A percentile compares a stretch with the other conserved stretches of the same genome.
These are phyloP conservation scores for Prunus salicina DNA, from an alignment of 306 rosid species.

Conservation along the genomic window DNA sequence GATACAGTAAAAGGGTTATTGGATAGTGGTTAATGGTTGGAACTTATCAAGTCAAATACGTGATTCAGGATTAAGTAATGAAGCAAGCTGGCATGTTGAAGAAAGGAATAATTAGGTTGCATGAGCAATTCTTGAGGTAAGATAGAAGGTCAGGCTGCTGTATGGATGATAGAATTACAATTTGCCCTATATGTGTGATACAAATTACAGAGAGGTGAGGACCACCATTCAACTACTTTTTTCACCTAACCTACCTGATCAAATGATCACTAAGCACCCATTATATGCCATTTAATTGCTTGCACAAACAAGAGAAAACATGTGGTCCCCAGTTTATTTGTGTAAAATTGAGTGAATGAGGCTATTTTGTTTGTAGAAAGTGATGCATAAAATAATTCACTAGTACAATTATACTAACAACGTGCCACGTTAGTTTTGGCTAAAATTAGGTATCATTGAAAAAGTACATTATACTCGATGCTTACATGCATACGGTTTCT, in stretches of 20 bases:
- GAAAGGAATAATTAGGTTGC: slow-evolving; percentile 43
- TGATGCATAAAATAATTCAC: slow-evolving; percentile 10
- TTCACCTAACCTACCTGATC: slow-evolving; percentile 49
- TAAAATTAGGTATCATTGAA: not conserved
- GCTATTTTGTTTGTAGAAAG: not conserved
- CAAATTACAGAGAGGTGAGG: slow-evolving; percentile 35
- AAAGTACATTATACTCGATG: not conserved
- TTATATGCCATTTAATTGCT: slow-evolving; percentile 32
- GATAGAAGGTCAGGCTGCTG: slow-evolving; percentile 22
- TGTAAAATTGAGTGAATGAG: not conserved
- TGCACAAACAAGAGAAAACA: slow-evolving; percentile 20
- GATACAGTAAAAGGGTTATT: slow-evolving; percentile 15
- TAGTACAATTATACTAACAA: not conserved
- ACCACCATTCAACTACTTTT: slow-evolving; percentile 54
- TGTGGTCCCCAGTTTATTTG: slow-evolving; percentile 14
- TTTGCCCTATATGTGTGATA: slow-evolving; percentile 40
- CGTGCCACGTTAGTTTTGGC: not conserved
- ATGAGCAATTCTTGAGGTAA: slow-evolving; percentile 35
- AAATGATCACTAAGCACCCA: slow-evolving; percentile 36
- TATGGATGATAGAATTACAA: slow-evolving; percentile 22
- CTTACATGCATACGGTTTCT: not conserved
- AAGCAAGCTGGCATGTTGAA: slow-evolving; percentile 51
- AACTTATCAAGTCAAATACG: slow-evolving; percentile 24
- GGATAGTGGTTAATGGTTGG: slow-evolving; percentile 25
- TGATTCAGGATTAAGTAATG: slow-evolving; percentile 24